Conservation (phyloP, 1,284 basidiomycete genomes). For the Spongiforma sp. region DNA sequence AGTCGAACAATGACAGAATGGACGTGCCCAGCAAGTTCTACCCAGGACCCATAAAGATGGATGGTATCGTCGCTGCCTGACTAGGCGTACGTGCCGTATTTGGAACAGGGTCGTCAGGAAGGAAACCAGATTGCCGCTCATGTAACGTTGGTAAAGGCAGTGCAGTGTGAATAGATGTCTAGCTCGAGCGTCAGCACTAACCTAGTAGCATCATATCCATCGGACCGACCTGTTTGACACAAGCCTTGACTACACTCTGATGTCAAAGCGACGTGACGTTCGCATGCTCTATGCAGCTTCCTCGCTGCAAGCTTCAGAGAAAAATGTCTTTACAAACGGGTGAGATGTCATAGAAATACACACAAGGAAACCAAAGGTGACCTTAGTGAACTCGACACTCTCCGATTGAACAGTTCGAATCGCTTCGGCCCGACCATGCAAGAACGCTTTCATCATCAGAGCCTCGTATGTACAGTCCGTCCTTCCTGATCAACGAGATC, state of each 20-base stretch:
- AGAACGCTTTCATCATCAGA: slow-evolving; percentile 96
- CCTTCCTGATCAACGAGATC: slow-evolving; percentile 55
- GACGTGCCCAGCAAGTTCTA: slow-evolving; percentile 81
- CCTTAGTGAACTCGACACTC: slow-evolving; percentile 88
- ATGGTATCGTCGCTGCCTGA: slow-evolving; percentile 58
- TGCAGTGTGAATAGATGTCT: slow-evolving; percentile 89
- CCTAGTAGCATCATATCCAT: not conserved
- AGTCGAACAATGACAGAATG: slow-evolving; percentile 93
- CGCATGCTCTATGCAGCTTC: slow-evolving; percentile 89
- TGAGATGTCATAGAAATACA: not conserved
- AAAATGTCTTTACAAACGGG: slow-evolving; percentile 74
- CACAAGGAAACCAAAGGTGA: slow-evolving; percentile 30
- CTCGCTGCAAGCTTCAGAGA: slow-evolving; percentile 78
- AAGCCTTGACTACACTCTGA: slow-evolving; percentile 88
- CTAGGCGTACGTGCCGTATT: slow-evolving; percentile 11
- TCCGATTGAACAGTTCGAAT: slow-evolving; percentile 91
- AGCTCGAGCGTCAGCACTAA: slow-evolving; percentile 11
- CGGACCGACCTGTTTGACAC: slow-evolving; percentile 79
- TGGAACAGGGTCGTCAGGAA: slow-evolving; percentile 48
- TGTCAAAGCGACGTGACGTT: slow-evolving; percentile 85
- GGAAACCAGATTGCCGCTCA: slow-evolving; percentile 51
- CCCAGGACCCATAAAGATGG: slow-evolving; percentile 88
- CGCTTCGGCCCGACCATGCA: slow-evolving; percentile 96
- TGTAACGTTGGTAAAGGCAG: slow-evolving; percentile 81
- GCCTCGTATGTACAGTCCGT: slow-evolving; percentile 98